Conservation (phyloP, 495 filamentous ascomycete species). For the Evernia prunastri region DNA sequence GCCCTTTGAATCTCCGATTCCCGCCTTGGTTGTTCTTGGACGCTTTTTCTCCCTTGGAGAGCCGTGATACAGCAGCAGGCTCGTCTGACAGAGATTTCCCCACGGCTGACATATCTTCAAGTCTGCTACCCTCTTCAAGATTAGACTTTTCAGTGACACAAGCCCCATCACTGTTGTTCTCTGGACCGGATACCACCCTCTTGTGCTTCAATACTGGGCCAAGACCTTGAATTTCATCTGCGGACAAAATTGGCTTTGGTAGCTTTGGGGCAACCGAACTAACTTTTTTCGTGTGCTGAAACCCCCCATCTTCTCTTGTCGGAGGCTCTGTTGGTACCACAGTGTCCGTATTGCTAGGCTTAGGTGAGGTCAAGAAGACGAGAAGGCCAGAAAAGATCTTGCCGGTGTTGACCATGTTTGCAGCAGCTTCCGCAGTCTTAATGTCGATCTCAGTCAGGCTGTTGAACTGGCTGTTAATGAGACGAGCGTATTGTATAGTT, state of each 20-base stretch:
- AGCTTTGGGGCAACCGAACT: not conserved
- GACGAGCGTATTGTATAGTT: conserved; percentile 4
- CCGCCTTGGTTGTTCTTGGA: not conserved
- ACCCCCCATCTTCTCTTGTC: not conserved
- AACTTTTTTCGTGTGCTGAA: not conserved
- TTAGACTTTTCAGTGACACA: not conserved
- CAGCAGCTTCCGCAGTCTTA: conserved; percentile 13
- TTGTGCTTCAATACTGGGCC: not conserved
- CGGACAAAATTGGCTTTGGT: not conserved
- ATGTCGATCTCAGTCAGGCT: conserved; percentile 6
- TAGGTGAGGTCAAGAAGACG: not conserved
- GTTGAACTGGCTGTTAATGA: not conserved
- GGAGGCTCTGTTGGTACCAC: not conserved
- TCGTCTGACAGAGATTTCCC: not conserved
- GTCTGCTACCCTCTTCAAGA: not conserved
- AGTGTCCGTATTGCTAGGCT: not conserved
- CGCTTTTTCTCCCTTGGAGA: not conserved
- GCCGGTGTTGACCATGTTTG: conserved; percentile 7
- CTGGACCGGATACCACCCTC: not conserved
- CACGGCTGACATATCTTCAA: not conserved
- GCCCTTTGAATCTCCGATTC: not conserved
- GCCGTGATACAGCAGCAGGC: not conserved
- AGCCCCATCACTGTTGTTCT: not conserved
- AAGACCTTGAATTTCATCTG: not conserved
- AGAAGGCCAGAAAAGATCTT: conserved; percentile 4